phyloP scores from a whole-genome alignment of 2,329 filamentous ascomycete species.

The Ophiosphaerella korrae region DNA sequence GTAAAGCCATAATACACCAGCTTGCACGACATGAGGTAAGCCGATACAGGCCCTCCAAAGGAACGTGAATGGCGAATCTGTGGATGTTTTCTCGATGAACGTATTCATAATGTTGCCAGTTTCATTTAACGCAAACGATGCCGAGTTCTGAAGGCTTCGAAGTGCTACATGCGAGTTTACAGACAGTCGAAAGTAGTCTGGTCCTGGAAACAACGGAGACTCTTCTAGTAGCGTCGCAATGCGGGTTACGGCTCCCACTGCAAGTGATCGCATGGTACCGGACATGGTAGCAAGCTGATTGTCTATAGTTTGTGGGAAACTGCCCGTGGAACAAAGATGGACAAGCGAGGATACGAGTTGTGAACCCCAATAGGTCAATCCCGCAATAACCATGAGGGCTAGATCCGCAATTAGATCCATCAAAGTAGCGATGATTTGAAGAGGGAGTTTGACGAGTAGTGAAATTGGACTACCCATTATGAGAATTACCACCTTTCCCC shows the following conservation, averaged over 20 bases:
- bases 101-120: slow-evolving; percentile 30
- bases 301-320: slow-evolving; percentile 22
- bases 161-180: slow-evolving; percentile 45
- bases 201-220: slow-evolving; percentile 32
- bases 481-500: slow-evolving; percentile 83
- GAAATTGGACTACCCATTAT: slow-evolving; percentile 76
- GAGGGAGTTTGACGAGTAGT: slow-evolving; percentile 68
- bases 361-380: slow-evolving; percentile 50
- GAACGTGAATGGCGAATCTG: slow-evolving; percentile 23
- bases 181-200: slow-evolving; percentile 44
- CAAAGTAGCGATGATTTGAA: slow-evolving; percentile 72
- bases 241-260: slow-evolving; percentile 42
- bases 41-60: slow-evolving; percentile 22
- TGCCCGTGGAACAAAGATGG: slow-evolving; percentile 24
- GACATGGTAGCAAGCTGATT: slow-evolving; percentile 28
- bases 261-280: slow-evolving; percentile 39
- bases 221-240: slow-evolving; percentile 38
- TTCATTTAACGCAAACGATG: slow-evolving; percentile 40
- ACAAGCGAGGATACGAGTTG: slow-evolving; percentile 33
- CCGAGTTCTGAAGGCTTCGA: slow-evolving; percentile 45
- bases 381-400: slow-evolving; percentile 67
- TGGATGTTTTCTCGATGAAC: slow-evolving; percentile 32
- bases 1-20: slow-evolving; percentile 8
- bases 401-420: slow-evolving; percentile 83
- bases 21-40: slow-evolving; percentile 16